Base-by-base conservation (phyloP, 2,329 filamentous ascomycete species). In the Leptosphaerulina australis region DNA sequence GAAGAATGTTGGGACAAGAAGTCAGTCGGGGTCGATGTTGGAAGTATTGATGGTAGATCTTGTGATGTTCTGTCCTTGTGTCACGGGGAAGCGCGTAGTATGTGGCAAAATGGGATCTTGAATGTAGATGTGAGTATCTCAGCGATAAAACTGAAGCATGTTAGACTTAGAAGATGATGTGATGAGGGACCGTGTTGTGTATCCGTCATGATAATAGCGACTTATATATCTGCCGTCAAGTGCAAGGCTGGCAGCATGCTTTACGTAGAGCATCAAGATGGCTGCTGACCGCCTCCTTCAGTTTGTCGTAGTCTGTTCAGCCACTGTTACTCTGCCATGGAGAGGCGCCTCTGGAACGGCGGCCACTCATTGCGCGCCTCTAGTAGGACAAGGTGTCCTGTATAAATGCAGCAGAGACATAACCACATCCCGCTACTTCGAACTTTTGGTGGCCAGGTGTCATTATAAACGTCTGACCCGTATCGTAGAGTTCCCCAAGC, bases 261-360 rank as follows among this genome's bases (percentile, higher is more conserved):
- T 26, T 36, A 44, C 39, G 43, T 35, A 47, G 38, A 35, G 36
- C 38, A 33, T 40, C 39, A 51, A 50, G 21, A 33, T 53, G 55
- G 56, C 56, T 61, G 56, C 57, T 64, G 59, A 61, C 56, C 57
- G 44, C 50, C 55, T 28, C 28, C 30, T 50, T 30, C 28, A 30
- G 34, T 39, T 38, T 44, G 60, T 63, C 48, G 54, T 55, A 62
- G 54, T 50, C 48, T 56, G 35, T 54, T 52, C 60, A 63, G 62
- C 62, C 62, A 65, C 60, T 59, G 62, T 65, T 62, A 63, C 62
- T 64, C 60, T 59, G 45, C 41, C 26, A 52, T 44, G 38, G 18
- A 40, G 35, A 54, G 54, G 60, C 44, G 55, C 44, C 49, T 24
- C 51, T 53, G 53, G 44, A 48, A 38, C 24, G 37, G 36, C 31